Evolutionary conservation across 805 yeast genomes (phyloP).

Genomic region (Starmerella roubikii): DNA sequence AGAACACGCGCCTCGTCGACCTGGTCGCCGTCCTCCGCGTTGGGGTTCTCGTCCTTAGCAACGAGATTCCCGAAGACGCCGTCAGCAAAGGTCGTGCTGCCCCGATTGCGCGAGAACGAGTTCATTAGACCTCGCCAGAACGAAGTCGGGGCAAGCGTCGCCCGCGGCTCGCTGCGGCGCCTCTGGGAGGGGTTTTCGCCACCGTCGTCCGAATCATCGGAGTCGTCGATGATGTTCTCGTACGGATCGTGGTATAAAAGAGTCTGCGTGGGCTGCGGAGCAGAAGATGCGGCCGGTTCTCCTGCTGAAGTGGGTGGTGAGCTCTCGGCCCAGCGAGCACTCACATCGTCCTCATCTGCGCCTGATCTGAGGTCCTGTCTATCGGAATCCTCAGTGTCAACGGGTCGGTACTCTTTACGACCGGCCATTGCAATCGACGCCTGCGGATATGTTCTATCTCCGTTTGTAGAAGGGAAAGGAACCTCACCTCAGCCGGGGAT

Average conservation of each 20-base stretch:
- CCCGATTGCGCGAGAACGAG: slow-evolving; percentile 1
- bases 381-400: too few relatives aligned
- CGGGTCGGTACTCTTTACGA: too few relatives aligned
- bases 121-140: slow-evolving; percentile 10
- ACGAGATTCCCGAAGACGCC: slow-evolving; percentile 88
- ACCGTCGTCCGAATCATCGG: not conserved
- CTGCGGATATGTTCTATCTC: too few relatives aligned
- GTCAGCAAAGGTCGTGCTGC: slow-evolving; percentile 33
- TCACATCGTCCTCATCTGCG: not conserved
- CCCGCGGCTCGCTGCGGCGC: not conserved
- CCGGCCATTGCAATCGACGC: too few relatives aligned
- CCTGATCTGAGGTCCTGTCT: not conserved
- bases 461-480: too few relatives aligned
- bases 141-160: not conserved
- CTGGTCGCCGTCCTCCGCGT: not conserved
- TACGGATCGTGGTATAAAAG: not conserved
- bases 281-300: not conserved
- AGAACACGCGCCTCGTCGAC: slow-evolving; percentile 16
- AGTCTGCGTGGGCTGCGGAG: not conserved
- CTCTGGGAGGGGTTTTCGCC: not conserved
- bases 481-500: too few relatives aligned
- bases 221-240: not conserved
- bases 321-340: not conserved
- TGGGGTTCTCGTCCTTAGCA: slow-evolving; percentile 64
- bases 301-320: not conserved